Percentiles rank a stretch among this genome's conserved stretches.
phyloP scores from a whole-genome alignment of 441 rosid species.

The Aquilaria agallochum region DNA sequence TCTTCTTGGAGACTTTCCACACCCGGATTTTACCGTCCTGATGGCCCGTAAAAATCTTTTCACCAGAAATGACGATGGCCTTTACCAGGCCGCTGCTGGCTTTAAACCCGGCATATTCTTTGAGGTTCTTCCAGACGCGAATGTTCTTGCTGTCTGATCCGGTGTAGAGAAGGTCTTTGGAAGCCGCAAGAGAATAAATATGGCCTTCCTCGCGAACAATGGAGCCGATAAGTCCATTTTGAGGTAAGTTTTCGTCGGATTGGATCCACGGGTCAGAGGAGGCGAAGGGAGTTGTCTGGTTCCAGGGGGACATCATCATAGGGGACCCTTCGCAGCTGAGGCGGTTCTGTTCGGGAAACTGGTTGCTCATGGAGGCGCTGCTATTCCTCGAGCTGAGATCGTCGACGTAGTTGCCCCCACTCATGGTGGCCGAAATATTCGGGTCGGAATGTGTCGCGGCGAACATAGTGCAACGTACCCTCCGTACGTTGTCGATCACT shows the following conservation, averaged over 20 bases:
- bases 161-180: no score
- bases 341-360: conserved; percentile 38
- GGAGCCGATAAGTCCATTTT: conserved; percentile 70
- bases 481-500: no score
- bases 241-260: conserved; percentile 32
- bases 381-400: conserved; percentile 53
- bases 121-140: conserved; percentile 87
- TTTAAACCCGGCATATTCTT: conserved; percentile 78
- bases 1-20: conserved; percentile 71
- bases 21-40: conserved; percentile 80
- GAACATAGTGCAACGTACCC: no score
- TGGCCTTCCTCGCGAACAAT: conserved; percentile 26
- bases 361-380: conserved; percentile 60
- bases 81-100: conserved; percentile 90
- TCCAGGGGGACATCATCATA: conserved; percentile 95
- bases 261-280: conserved; percentile 37
- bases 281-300: conserved; percentile 50
- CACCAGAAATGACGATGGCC: conserved; percentile 69
- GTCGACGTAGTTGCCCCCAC: conserved; percentile 30
- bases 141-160: conserved; percentile 47
- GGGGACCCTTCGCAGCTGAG: conserved; percentile 89
- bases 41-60: conserved; percentile 30
- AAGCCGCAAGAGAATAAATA: no score
- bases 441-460: conserved; percentile 57
- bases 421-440: conserved; percentile 31